phyloP scores from a whole-genome alignment of 2,329 filamentous ascomycete genomes.

The Chaetomium sp. region DNA sequence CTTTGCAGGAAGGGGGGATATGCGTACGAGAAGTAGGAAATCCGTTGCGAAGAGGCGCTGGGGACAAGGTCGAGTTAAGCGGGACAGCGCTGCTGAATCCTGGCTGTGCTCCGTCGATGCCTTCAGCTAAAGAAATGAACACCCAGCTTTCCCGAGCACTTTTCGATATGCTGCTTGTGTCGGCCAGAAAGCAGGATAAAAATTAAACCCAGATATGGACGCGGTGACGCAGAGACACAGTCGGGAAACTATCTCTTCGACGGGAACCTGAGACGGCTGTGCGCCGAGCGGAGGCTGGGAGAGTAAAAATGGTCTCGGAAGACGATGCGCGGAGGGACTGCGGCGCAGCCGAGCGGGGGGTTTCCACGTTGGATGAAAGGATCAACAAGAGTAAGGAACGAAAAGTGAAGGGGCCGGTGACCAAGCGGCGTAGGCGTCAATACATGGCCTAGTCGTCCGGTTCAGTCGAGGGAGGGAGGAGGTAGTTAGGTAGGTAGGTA shows the following conservation, averaged over 20 bases:
- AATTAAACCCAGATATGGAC: not conserved
- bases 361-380: slow-evolving; percentile 16
- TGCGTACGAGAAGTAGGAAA: not conserved
- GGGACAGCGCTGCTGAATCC: slow-evolving; percentile 60
- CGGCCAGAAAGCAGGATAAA: not conserved
- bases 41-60: slow-evolving; percentile 16
- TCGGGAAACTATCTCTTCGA: slow-evolving; percentile 13
- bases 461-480: not conserved
- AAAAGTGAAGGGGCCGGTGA: slow-evolving; percentile 23
- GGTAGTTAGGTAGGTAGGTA: too few species aligned
- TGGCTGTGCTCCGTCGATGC: slow-evolving; percentile 26
- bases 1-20: not conserved
- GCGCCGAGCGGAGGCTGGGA: slow-evolving; percentile 24
- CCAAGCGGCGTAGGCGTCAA: slow-evolving; percentile 30
- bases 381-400: slow-evolving; percentile 22
- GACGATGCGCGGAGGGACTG: slow-evolving; percentile 25
- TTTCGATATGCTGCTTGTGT: not conserved
- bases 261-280: slow-evolving; percentile 14
- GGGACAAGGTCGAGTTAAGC: slow-evolving; percentile 33
- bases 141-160: slow-evolving; percentile 9
- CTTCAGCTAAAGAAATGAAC: slow-evolving; percentile 5
- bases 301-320: slow-evolving; percentile 9
- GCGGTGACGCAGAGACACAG: slow-evolving; percentile 5
- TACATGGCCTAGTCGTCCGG: slow-evolving; percentile 29
- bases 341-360: slow-evolving; percentile 30